phyloP scores from a whole-genome alignment of 805 yeast species.

The Candida vaughaniae region DNA sequence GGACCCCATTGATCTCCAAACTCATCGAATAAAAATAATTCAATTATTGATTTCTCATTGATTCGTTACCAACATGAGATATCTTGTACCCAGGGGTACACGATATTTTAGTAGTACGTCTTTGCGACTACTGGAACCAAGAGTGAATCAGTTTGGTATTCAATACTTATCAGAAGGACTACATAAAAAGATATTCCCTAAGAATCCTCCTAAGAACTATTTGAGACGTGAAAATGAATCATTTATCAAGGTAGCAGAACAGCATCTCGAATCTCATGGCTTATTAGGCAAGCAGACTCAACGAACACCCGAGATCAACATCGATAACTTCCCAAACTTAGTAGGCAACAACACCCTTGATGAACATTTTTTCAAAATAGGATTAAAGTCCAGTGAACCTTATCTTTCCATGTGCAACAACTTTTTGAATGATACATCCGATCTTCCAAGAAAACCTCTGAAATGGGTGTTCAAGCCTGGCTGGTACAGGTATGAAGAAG shows the following conservation, averaged over 20 bases:
- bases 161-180: slow-evolving; percentile 66
- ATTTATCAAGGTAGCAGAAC: slow-evolving; percentile 52
- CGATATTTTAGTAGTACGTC: too few species aligned
- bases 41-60: too few species aligned
- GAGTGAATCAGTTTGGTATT: slow-evolving; percentile 76
- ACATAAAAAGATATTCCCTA: slow-evolving; percentile 62
- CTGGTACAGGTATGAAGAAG: slow-evolving; percentile 73
- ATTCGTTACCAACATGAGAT: too few species aligned
- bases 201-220: slow-evolving; percentile 23
- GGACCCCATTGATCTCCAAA: too few species aligned
- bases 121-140: too few species aligned
- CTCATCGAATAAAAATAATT: too few species aligned
- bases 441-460: slow-evolving; percentile 26
- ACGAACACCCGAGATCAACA: slow-evolving; percentile 54
- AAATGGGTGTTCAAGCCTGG: slow-evolving; percentile 65
- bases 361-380: slow-evolving; percentile 81
- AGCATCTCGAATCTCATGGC: slow-evolving; percentile 59
- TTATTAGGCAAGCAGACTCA: slow-evolving; percentile 76
- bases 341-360: slow-evolving; percentile 70
- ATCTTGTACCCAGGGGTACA: too few species aligned
- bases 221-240: slow-evolving; percentile 29
- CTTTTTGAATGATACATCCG: slow-evolving; percentile 31
- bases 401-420: slow-evolving; percentile 52
- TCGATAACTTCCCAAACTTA: slow-evolving; percentile 63
- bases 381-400: slow-evolving; percentile 56